Conservation (phyloP, 2,329 filamentous ascomycete species). For the Fragosphaeria purpurea region DNA sequence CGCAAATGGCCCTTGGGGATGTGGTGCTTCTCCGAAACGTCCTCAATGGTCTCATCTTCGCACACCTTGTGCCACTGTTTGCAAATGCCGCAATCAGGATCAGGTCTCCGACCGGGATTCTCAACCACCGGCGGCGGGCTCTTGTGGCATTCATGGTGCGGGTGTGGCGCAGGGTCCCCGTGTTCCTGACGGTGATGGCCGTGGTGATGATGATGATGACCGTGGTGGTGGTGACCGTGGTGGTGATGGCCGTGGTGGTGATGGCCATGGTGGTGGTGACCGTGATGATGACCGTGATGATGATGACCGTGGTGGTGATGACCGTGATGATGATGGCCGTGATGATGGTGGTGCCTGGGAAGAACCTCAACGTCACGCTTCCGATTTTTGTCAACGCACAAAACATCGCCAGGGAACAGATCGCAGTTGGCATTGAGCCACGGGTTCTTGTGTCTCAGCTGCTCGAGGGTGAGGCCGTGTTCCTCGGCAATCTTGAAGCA, state of each 20-base stretch:
- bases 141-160: too few species aligned
- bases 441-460: slow-evolving; percentile 1
- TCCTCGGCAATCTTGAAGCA: slow-evolving; percentile 4
- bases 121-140: too few species aligned
- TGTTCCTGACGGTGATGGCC: neutral
- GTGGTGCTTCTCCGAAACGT: neutral
- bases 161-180: too few species aligned
- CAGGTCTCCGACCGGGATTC: too few species aligned
- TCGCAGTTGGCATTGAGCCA: slow-evolving; percentile 3
- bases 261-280: neutral
- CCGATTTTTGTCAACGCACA: neutral
- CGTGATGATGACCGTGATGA: neutral
- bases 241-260: neutral
- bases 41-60: neutral
- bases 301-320: neutral
- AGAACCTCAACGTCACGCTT: neutral
- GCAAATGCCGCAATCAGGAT: slow-evolving; percentile 1
- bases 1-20: slow-evolving; percentile 1
- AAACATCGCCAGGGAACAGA: slow-evolving; percentile 1
- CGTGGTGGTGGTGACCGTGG: neutral
- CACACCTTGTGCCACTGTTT: slow-evolving; percentile 6
- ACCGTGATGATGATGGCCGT: neutral
- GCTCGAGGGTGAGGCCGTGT: neutral
- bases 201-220: neutral
- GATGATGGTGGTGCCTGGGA: neutral